phyloP scores from a whole-genome alignment of 169 alveolate species.

The Plasmodium yoelii region DNA sequence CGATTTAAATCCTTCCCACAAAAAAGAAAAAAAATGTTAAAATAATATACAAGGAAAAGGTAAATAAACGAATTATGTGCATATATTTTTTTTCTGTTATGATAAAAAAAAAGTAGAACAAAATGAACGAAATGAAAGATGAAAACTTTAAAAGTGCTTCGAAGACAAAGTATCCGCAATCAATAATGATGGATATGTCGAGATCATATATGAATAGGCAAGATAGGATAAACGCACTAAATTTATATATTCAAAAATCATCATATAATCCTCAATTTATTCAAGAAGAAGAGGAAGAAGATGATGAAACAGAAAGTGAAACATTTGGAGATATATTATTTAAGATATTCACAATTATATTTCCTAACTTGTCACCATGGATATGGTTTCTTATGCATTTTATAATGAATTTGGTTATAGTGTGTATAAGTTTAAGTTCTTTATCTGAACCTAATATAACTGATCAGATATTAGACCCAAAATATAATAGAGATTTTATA shows the following conservation, averaged over 20 bases:
- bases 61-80: too few relatives aligned
- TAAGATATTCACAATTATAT: constrained; percentile 33
- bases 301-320: constrained; percentile 64
- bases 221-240: constrained; percentile 68
- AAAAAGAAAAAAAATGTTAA: too few relatives aligned
- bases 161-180: constrained; percentile 49
- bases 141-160: constrained; percentile 37
- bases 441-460: constrained; percentile 59
- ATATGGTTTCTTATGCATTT: constrained; percentile 73
- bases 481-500: constrained; percentile 50
- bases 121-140: constrained; percentile 48
- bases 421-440: constrained; percentile 55
- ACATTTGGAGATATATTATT: constrained; percentile 59
- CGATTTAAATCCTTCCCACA: too few relatives aligned
- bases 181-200: constrained; percentile 67
- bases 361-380: constrained; percentile 70
- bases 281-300: constrained; percentile 76
- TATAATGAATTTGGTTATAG: constrained; percentile 36
- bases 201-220: constrained; percentile 68
- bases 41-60: too few relatives aligned
- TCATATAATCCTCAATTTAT: constrained; percentile 65
- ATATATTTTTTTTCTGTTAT: background rate
- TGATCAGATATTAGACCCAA: constrained; percentile 46
- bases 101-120: background rate
- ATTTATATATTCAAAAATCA: constrained; percentile 65